Base-by-base conservation (phyloP, 768 basidiomycete genomes). In the Naematelia aurantialba region DNA sequence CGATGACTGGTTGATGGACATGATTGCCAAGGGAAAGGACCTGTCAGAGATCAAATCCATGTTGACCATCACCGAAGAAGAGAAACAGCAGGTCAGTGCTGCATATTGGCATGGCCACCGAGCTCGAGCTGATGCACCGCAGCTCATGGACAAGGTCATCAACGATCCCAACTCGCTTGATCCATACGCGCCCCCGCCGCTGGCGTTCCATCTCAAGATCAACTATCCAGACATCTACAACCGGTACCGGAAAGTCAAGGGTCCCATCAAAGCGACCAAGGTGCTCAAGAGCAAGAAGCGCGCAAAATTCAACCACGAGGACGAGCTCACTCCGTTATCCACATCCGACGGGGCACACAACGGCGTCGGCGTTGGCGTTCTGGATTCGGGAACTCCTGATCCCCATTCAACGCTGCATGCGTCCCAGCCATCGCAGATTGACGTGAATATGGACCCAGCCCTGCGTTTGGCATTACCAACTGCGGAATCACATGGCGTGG, bases 141-240 rank as follows among this genome's bases (percentile, higher is more conserved):
- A 55, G 59, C 29, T 48, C 22, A 44, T 64, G 4, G 50, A 56
- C 17, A 64, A 51, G 42, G 60, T 55, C 11, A 44, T 48, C 21
- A 59, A 62, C 12, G 63, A 66, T 50, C 66, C 63, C 4, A 50
- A 55, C 19, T 31, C 52, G 5, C 26, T 62, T 4, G 48, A 53
- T 4, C 60, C 61, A 3, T 63, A 67, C 55, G 45, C 62, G 52
- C 72, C 72, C 2, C 72, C 72, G 5, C 56, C 70, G 10, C 25
- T 71, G 4, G 66, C 67, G 0, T 52, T 66, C 34, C 54, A 60
- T 5, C 49, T 66, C 4, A 61, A 67, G 27, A 69, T 74, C 55
- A 71, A 71, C 55, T 74, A 74, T 48, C 67, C 72, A 22, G 72
- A 71, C 48, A 61, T 74, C 27, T 74, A 74, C 55, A 74, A 74